Evolutionary conservation across 2,329 filamentous ascomycete genomes (phyloP).

Genomic region (Fusarium newnesense): DNA sequence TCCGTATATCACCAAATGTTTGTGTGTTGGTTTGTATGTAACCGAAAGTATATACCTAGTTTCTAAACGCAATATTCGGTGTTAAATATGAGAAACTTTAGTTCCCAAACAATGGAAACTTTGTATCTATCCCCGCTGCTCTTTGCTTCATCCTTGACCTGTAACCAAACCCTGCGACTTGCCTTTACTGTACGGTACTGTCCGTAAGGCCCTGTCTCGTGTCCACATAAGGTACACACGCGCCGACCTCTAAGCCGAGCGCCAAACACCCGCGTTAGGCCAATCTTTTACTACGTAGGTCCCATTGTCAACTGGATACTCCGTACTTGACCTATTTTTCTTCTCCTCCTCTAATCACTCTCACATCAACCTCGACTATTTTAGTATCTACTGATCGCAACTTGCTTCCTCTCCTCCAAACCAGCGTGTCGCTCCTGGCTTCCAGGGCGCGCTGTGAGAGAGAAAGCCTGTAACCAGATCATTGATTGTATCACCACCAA

Average conservation of each 20-base stretch:
- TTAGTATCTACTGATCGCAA: slow-evolving; percentile 12
- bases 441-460: slow-evolving; percentile 45
- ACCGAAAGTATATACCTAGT: not conserved
- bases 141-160: slow-evolving; percentile 36
- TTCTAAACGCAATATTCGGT: slow-evolving; percentile 5
- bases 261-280: slow-evolving; percentile 39
- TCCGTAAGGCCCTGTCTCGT: slow-evolving; percentile 29
- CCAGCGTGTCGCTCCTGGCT: slow-evolving; percentile 44
- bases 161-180: slow-evolving; percentile 36
- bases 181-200: slow-evolving; percentile 5
- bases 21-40: not conserved
- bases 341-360: not conserved
- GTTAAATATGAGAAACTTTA: slow-evolving; percentile 11
- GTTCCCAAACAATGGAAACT: slow-evolving; percentile 11
- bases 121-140: slow-evolving; percentile 10
- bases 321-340: not conserved
- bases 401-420: slow-evolving; percentile 33
- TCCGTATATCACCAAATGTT: not conserved
- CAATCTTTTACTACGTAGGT: slow-evolving; percentile 20
- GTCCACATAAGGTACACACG: slow-evolving; percentile 33
- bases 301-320: slow-evolving; percentile 15
- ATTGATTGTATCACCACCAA: slow-evolving; percentile 22
- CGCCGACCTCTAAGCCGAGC: slow-evolving; percentile 34
- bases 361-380: not conserved
- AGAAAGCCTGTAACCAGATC: slow-evolving; percentile 28